Evolutionary conservation across 106 monocot genomes (phyloP), one percentile per base, ranked within the genome.

Genomic region (Amphibolis antarctica): DNA sequence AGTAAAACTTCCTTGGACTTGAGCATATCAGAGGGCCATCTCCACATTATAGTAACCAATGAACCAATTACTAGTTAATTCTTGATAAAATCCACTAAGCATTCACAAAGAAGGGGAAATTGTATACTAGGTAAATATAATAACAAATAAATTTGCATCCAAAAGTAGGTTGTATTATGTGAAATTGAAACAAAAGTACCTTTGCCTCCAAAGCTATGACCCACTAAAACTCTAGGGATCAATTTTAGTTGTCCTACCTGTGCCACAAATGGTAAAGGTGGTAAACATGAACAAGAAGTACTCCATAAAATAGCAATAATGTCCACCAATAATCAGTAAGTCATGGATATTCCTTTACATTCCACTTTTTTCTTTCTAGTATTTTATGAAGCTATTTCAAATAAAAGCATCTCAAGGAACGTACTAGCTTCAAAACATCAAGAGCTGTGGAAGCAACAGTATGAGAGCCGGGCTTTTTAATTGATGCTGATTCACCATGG

Each of bases 131-230:
- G n/a, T n/a, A n/a, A n/a, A n/a, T n/a, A n/a, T n/a, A n/a, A n/a
- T n/a, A n/a, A n/a, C n/a, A n/a, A n/a, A n/a, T n/a, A n/a, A n/a
- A n/a, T n/a, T n/a, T n/a, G n/a, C n/a, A n/a, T n/a, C n/a, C 36
- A 36, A 36, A 36, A 36, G 36, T 7, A 36, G 36, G 36, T 36
- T 36, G 36, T 36, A 36, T 7, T 36, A 36, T 2, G 53, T 14
- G 22, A 20, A 19, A 15, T 5, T 27, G 44, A 61, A 61, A 43
- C 10, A 46, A 50, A 59, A 57, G 48, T 76, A 90, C 89, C 89
- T 90, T 96, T 90, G 49, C 96, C 96, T 49, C 89, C 96, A 82
- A 96, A 96, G 46, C 90, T 90, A 51, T 96, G 96, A 58, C 89
- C 96, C 74, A 96, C 90, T 73, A 96, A 80, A 28, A 96, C 90